Conservation (phyloP, 768 basidiomycete species). For the Tylopilus subfusipes region DNA sequence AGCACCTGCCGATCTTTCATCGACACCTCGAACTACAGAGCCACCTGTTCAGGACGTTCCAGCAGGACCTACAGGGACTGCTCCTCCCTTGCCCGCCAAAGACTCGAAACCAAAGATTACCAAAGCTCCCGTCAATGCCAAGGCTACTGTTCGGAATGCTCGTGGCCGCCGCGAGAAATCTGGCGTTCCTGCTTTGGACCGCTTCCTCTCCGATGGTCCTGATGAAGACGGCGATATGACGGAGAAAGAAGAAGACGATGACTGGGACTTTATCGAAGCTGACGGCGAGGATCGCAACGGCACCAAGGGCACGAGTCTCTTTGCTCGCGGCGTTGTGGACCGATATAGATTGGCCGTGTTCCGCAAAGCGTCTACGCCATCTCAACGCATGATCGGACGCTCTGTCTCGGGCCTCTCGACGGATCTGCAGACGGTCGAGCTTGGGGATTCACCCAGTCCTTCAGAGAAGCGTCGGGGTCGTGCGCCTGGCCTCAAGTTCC, state of each 20-base stretch:
- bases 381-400: constrained; percentile 42
- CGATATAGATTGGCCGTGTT: constrained; percentile 82
- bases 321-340: constrained; percentile 90
- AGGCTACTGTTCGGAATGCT: constrained; percentile 23
- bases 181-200: constrained; percentile 76
- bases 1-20: constrained; percentile 11
- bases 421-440: constrained; percentile 39
- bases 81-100: constrained; percentile 33
- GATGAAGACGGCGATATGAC: constrained; percentile 42
- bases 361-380: constrained; percentile 73
- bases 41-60: constrained; percentile 1
- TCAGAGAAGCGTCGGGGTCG: constrained; percentile 63
- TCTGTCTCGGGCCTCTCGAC: constrained; percentile 60
- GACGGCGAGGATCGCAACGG: constrained; percentile 85
- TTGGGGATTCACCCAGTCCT: constrained; percentile 43
- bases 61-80: constrained; percentile 16
- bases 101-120: constrained; percentile 28
- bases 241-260: constrained; percentile 63
- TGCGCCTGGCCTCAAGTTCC: constrained; percentile 63
- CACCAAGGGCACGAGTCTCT: constrained; percentile 72
- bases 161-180: constrained; percentile 73
- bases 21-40: constrained; percentile 17
- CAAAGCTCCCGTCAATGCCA: constrained; percentile 14
- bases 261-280: constrained; percentile 88
- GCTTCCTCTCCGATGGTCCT: constrained; percentile 55